These are phyloP conservation scores for Pythium volutum DNA, from an alignment of 352 stramenopile genomes.

Conservation along the genomic window DNA sequence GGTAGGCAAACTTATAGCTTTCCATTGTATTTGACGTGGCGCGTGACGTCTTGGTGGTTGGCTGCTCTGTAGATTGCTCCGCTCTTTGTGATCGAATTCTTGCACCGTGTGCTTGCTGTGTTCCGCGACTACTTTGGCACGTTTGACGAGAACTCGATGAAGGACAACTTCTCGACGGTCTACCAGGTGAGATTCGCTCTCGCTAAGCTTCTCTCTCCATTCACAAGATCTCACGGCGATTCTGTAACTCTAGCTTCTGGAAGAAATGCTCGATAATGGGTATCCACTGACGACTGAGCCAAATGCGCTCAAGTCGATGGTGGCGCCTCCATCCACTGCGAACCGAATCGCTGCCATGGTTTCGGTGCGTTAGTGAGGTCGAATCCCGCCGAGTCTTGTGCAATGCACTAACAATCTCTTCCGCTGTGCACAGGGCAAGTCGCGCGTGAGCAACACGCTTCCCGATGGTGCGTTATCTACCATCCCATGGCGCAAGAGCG, in stretches of 20 bases:
- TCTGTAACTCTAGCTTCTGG: conserved; percentile 56
- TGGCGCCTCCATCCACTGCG: conserved; percentile 93
- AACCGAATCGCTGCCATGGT: conserved; percentile 87
- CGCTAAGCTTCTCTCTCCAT: not conserved
- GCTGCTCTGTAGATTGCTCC: conserved; percentile 60
- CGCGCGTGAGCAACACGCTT: conserved; percentile 89
- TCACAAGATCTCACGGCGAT: not conserved
- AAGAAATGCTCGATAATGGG: conserved; percentile 98
- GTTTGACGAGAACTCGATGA: conserved; percentile 96
- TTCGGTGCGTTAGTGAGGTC: conserved; percentile 54
- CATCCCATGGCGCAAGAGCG: conserved; percentile 97
- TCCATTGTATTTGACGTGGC: not conserved
- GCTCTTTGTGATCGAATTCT: conserved; percentile 94
- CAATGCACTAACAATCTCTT: not conserved
- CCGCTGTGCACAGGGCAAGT: conserved; percentile 69
- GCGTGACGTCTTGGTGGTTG: not conserved
- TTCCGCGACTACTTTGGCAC: conserved; percentile 97
- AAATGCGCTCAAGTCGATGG: conserved; percentile 97
- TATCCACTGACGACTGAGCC: conserved; percentile 97
- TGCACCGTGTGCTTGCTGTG: conserved; percentile 95
- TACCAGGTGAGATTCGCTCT: conserved; percentile 74
- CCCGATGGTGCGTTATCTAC: conserved; percentile 92
- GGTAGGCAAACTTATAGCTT: conserved; percentile 35
- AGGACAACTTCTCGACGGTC: conserved; percentile 97
- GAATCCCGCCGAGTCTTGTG: too few relatives aligned